Conservation (phyloP, 1,284 basidiomycete genomes). For the Irpex sp. region DNA sequence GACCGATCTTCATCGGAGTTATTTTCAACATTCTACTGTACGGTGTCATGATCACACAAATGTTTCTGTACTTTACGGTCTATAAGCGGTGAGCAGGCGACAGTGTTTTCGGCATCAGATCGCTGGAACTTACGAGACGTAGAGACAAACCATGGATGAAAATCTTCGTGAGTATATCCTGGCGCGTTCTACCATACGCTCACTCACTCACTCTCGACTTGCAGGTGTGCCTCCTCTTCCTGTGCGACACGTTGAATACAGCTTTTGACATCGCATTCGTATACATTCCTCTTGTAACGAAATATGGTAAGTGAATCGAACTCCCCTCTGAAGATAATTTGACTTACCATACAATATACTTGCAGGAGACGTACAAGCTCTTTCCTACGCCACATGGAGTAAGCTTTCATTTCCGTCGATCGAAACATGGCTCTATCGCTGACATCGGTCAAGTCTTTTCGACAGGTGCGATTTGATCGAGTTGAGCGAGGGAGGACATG, state of each 20-base stretch:
- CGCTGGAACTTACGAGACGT: background rate
- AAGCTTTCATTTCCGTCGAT: conserved; percentile 3
- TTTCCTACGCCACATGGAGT: conserved; percentile 29
- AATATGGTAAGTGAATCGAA: conserved; percentile 27
- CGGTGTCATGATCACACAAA: conserved; percentile 36
- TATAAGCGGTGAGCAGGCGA: conserved; percentile 29
- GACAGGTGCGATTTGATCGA: conserved; percentile 20
- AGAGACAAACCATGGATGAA: conserved; percentile 32
- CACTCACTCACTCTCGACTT: conserved; percentile 24
- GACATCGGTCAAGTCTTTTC: conserved; percentile 22
- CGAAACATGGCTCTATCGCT: background rate
- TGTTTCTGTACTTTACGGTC: conserved; percentile 34
- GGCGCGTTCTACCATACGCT: background rate
- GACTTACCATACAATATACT: background rate
- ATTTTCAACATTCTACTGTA: conserved; percentile 36
- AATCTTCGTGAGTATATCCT: conserved; percentile 20
- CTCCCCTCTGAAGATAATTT: too few species aligned
- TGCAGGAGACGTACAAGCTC: conserved; percentile 19
- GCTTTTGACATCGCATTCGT: conserved; percentile 34
- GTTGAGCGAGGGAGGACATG: background rate
- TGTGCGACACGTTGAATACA: conserved; percentile 34
- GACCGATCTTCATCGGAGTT: conserved; percentile 36
- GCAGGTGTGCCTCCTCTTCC: conserved; percentile 21
- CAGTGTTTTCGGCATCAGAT: background rate
- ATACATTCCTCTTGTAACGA: conserved; percentile 30